Evolutionary conservation across 2,329 filamentous ascomycete species (phyloP), one percentile per base, ranked within the genome.

Genomic region (Diaporthe destruens): DNA sequence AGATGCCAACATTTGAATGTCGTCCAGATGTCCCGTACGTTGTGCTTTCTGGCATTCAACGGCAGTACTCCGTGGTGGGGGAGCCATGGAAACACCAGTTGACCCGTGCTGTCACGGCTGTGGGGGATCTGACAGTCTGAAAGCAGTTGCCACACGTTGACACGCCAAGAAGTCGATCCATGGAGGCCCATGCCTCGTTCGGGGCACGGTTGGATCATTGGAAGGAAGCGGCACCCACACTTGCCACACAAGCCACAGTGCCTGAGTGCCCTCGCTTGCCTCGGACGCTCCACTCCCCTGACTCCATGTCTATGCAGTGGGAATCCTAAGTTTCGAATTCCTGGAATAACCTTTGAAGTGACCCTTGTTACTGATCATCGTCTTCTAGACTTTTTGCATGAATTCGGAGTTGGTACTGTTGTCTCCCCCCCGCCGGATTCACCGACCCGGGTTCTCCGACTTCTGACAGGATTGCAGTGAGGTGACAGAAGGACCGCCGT

Each of bases 1-100:
- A 65, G 59, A 65, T 51, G 59, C 59, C 59, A 65, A 65, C 20
- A 6, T 49, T 42, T n/a, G n/a, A n/a, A n/a, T n/a, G n/a, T n/a
- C n/a, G n/a, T n/a, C n/a, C n/a, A n/a, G n/a, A n/a, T n/a, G 44
- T 65, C 59, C 42, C 59, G 51, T 51, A 23, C 36, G 42, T 65
- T n/a, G 20, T 49, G 42, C 23, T 18, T 34, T 63, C 18, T 65
- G 20, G 59, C 42, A 59, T 59, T 59, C 56, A 29, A 36, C 20
- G 29, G 25, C 59, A 47, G 9, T 47, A n/a, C n/a, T n/a, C n/a
- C 5, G 29, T 47, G 57, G 39, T 29, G 57, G 39, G 42, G 18
- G 25, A 6, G 20, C 29, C 1, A 34, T 49, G 29, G 42, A 25
- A 39, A 32, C n/a, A n/a, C n/a, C n/a, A n/a, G n/a, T n/a, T n/a